Evolutionary conservation across 768 basidiomycete species (phyloP), one percentile per base, ranked within the genome.

Genomic region (Megacollybia marginata): DNA sequence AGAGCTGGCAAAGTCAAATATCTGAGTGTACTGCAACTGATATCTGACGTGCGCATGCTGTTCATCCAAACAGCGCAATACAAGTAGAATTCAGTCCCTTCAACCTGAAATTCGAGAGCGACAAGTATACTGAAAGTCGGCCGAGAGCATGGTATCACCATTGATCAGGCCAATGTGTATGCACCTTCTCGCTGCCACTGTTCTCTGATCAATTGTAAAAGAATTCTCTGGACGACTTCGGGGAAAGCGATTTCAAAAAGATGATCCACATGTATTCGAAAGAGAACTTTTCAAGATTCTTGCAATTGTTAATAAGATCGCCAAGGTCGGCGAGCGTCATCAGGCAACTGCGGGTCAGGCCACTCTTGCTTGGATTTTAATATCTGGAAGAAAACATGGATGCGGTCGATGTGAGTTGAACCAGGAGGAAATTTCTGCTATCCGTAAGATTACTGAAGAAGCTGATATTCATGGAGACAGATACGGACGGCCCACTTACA

Each of bases 1-100:
- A 63, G 70, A 60, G 46, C 67, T 54, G 65, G 71, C 9, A 71
- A 73, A 53, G 67, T 77, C 46, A 72, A 70, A 48, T 73, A 78
- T 55, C 62, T 80, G 79, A 81, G 52, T 67, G 65, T 49, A 72
- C 68, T 7, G 68, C 68, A 1, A 52, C 55, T 2, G 70, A 73
- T 9, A 59, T 80, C 20, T 71, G 74, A 34, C 71, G 79, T 8
- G 78, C 78, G 2, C 65, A 69, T 51, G 69, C 70, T 4, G 68
- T 75, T 5, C 70, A 73, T 47, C 72, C 71, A 9, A 69, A 74
- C 51, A 52, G 71, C 9, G 72, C 72, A 1, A 50, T 73, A 7
- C 69, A 77, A 51, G 64, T 74, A 45, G 74, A 74, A 55, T 75
- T 67, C 50, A 70, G 69, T 1, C 69, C 72, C 0, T 71, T 74